Percentiles rank a stretch among this genome's conserved stretches.
Evolutionary conservation across 441 rosid genomes (phyloP).

Genomic region (Metrosideros polymorpha): DNA sequence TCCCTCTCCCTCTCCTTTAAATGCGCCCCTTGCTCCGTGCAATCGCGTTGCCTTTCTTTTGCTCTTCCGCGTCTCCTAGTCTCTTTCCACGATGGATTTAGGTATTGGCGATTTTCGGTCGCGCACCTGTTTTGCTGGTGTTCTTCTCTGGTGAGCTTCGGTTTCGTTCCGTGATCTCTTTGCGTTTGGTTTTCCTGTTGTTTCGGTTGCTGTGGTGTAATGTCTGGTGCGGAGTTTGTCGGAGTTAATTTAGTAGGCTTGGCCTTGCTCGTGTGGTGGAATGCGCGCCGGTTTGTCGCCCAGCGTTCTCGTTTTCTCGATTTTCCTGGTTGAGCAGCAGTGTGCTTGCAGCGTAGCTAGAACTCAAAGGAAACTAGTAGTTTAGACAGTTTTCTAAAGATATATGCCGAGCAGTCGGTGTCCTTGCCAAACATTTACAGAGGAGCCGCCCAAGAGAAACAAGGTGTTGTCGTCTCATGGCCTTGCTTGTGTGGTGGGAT

Average conservation of each 20-base stretch:
- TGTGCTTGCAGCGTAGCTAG: not conserved
- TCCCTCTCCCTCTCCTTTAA: not conserved
- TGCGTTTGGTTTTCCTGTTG: not conserved
- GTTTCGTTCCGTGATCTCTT: not conserved
- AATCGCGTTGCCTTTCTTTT: not conserved
- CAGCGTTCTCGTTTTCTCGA: not conserved
- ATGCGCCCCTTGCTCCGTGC: not conserved
- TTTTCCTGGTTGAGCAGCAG: not conserved
- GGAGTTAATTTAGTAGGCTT: not conserved
- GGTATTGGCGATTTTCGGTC: no score
- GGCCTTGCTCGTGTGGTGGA: not conserved
- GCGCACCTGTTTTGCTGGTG: no score
- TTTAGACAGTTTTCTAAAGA: not conserved
- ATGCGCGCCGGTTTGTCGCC: not conserved
- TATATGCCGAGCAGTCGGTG: not conserved
- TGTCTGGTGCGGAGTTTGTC: no score
- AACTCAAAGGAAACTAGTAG: not conserved
- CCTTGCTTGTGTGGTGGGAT: not conserved
- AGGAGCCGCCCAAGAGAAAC: not conserved
- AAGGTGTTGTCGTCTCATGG: not conserved
- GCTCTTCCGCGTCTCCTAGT: not conserved
- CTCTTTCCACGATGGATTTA: not conserved
- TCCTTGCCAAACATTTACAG: not conserved
- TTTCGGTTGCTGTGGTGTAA: no score
- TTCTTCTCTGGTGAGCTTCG: not conserved